Base-by-base conservation (phyloP, 805 yeast species). In the Cyberlindnera samutprakarnensis region DNA sequence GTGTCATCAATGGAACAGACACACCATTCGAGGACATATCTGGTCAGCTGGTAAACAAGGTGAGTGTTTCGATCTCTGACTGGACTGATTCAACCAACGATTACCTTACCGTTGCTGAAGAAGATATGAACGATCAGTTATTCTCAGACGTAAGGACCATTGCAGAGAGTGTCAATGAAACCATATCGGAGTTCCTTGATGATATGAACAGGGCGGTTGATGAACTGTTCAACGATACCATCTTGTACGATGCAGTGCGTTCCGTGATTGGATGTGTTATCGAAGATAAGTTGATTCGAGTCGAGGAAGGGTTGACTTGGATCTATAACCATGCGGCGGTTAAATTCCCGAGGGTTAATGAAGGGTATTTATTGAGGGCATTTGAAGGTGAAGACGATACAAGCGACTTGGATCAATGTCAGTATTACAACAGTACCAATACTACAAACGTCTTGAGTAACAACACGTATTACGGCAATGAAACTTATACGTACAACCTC, bases 291-390 rank as follows among this genome's bases (percentile, higher is more conserved):
- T 53, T 90, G 6, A 64, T 64, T 11, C 64, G 68, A 15, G 61
- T 86, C 3, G 82, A 82, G 41, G 50, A 70, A 19, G 97, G 94
- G 0, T 56, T 88, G 33, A 69, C 77, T 2, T 92, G 96, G 96
- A 59, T 87, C 2, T 64, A 78, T 43, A 61, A 78, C 22, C 63
- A 82, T 40, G 64, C 87, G 3, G 63, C 72, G 12, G 56, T 87
- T 3, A 42, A 59, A 1, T 49, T 85, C 1, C 94, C 94, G 0
- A 44, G 62, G 25, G 54, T 78, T 12, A 61, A 61, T 28, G 53
- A 52, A 9, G 38, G 51, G 5, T 57, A 58, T 16, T 32, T 66
- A 3, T 26, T 47, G 6, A 24, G 39, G 19, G 47, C 46, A 3
- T 15, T 56, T 12, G 33, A 13, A 12, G 34, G 26, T 6, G 18